A percentile compares a stretch with the other conserved stretches of the same genome.
phyloP scores from a whole-genome alignment of 129 eudicot genomes.

The Ambrosia artemisiifolia region DNA sequence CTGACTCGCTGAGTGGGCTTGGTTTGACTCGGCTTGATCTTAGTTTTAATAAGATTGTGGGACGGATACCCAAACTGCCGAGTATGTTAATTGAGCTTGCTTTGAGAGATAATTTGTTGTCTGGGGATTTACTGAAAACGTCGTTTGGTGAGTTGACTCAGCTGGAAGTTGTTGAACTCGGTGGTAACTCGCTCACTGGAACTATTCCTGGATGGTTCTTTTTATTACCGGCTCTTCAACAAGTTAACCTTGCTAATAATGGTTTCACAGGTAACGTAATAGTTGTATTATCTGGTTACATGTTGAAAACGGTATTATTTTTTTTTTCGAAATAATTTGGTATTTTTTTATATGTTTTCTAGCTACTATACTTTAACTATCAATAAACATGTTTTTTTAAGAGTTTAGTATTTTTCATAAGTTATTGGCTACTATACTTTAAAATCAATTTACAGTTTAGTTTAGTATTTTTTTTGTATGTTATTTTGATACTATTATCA shows the following conservation, averaged over 20 bases:
- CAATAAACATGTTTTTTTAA: too few relatives aligned
- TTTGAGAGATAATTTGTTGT: constrained; percentile 49
- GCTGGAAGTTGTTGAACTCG: constrained; percentile 64
- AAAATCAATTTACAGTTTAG: too few relatives aligned
- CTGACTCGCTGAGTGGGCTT: constrained; percentile 39
- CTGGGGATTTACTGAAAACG: constrained; percentile 39
- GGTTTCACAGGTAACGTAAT: constrained; percentile 26
- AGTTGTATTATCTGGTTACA: too few relatives aligned
- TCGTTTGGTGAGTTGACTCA: constrained; percentile 45
- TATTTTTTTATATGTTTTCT: too few relatives aligned
- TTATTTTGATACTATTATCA: too few relatives aligned
- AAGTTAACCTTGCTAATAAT: constrained; percentile 57
- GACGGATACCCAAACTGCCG: constrained; percentile 66
- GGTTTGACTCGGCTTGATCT: constrained; percentile 52
- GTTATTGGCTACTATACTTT: too few relatives aligned
- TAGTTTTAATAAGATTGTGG: constrained; percentile 67
- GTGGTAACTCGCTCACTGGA: constrained; percentile 23
- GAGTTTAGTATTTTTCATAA: too few relatives aligned
- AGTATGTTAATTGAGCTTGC: constrained; percentile 51
- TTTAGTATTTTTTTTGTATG: too few relatives aligned
- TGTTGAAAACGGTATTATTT: too few relatives aligned
- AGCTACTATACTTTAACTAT: too few relatives aligned
- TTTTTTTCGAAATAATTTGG: too few relatives aligned
- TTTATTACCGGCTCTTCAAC: constrained; percentile 48
- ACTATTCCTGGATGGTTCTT: constrained; percentile 46